phyloP scores from a whole-genome alignment of 208 protist genomes.

The Acanthamoeba lenticulata region DNA sequence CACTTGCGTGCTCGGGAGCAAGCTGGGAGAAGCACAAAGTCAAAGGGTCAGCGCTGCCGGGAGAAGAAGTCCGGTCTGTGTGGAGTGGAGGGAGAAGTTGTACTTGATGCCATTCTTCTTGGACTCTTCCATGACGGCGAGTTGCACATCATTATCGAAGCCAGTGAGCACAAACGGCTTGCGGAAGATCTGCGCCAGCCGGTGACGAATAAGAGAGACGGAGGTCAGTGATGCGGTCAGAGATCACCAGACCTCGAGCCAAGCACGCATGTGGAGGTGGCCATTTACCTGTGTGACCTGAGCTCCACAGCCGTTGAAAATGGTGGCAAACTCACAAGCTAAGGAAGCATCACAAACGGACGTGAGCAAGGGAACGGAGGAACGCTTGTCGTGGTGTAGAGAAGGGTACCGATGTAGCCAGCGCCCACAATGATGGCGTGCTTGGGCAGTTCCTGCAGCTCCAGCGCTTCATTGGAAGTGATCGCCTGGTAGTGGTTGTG shows the following conservation, averaged over 20 bases:
- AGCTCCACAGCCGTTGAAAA: not conserved
- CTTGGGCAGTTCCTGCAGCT: conserved; percentile 78
- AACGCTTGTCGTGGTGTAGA: not conserved
- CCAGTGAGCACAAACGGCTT: not conserved
- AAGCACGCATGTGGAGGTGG: too few relatives aligned
- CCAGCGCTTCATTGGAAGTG: conserved; percentile 84
- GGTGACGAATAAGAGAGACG: not conserved
- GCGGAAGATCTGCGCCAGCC: not conserved
- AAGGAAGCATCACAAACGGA: conserved; percentile 62
- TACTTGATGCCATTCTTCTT: not conserved
- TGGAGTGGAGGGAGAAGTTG: not conserved
- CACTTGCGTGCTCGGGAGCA: not conserved
- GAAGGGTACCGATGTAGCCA: conserved; percentile 87
- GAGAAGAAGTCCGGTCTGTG: too few relatives aligned
- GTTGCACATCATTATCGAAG: not conserved
- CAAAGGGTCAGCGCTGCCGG: not conserved
- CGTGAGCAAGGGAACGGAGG: conserved; percentile 73
- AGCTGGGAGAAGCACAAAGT: not conserved
- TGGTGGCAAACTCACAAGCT: conserved; percentile 45
- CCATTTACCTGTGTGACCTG: not conserved
- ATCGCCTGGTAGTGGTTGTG: conserved; percentile 79
- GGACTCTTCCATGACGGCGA: not conserved
- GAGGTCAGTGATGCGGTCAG: too few relatives aligned
- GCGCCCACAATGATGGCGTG: conserved; percentile 76
- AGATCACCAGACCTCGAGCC: not conserved